Evolutionary conservation across 2,329 filamentous ascomycete genomes (phyloP).

Genomic region (Coniochaeta prunicola): DNA sequence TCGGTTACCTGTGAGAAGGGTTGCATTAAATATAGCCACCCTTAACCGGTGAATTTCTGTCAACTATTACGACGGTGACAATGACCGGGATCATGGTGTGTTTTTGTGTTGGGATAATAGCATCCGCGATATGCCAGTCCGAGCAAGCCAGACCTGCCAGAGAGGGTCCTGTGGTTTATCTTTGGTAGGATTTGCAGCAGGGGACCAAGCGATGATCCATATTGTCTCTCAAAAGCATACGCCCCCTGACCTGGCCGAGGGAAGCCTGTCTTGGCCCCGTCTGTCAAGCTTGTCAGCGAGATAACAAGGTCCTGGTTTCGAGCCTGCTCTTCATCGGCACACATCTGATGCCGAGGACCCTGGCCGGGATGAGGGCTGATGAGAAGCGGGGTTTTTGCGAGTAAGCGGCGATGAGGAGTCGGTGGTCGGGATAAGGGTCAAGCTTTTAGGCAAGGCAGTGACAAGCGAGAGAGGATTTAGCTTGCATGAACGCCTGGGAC

Average conservation of each 20-base stretch:
- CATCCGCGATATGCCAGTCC: not conserved
- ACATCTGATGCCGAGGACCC: not conserved
- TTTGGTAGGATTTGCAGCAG: not conserved
- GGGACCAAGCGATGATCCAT: not conserved
- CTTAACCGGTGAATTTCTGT: not conserved
- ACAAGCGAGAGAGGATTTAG: not conserved
- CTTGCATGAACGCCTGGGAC: constrained; percentile 3
- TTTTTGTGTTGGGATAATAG: not conserved
- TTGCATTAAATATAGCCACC: not conserved
- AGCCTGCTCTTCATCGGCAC: not conserved
- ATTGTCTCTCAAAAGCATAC: not conserved
- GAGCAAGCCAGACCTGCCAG: not conserved
- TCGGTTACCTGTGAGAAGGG: not conserved
- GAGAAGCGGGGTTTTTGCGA: not conserved
- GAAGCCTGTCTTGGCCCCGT: not conserved
- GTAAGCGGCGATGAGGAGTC: not conserved
- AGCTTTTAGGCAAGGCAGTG: not conserved
- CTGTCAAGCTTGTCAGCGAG: not conserved
- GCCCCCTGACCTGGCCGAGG: not conserved
- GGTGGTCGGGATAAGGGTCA: not conserved
- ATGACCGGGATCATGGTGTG: not conserved
- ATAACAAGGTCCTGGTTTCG: not conserved
- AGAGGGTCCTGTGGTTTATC: not conserved
- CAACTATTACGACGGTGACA: not conserved
- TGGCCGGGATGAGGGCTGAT: not conserved